Base-by-base conservation (phyloP, 176 grass and related monocot genomes). In the Aegilops sharonensis region DNA sequence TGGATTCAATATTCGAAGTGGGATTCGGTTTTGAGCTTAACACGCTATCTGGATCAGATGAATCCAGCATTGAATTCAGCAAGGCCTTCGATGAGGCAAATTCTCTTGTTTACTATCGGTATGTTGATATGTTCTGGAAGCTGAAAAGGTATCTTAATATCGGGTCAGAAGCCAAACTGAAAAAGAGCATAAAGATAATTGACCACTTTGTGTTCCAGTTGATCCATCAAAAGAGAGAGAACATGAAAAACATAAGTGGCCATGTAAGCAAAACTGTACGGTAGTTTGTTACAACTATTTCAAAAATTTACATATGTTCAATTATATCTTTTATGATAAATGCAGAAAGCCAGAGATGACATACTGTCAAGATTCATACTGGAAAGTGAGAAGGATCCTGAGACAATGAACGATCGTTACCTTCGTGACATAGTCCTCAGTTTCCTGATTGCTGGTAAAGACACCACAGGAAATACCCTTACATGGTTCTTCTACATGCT, bases 401-500 rank as follows among this genome's bases (percentile, higher is more conserved):
- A 77, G 67, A 91, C 52, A 2, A 85, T 94, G 60, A 72, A 79
- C 54, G 67, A 89, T 18, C 60, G 78, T 71, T 94, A 97, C 86
- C 77, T 97, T 34, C 90, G 89, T 84, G 91, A 97, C 35, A 94
- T 97, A 59, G 89, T 97, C 56, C 83, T 97, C 35, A 97, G 85
- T 32, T 92, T 97, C 79, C 57, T 94, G 36, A 87, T 94, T 1
- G 94, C 94, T 3, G 91, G 94, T 27, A 94, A 83, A 87, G 94
- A 97, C 75, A 94, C 87, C 15, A 94, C 92, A 11, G 94, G 81
- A 7, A 75, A 85, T 54, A 92, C 89, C 31, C 94, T 94, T 9
- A 85, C 94, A 11, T 97, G 90, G 94, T 85, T 97, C 64, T 92
- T 97, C 64, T 97, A 89, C 69, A 89, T 97, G 90, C 65, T 97